Percentiles rank a stretch among this genome's conserved stretches.
Evolutionary conservation across 2,329 filamentous ascomycete species (phyloP).

Genomic region (Clathrospora elynae): DNA sequence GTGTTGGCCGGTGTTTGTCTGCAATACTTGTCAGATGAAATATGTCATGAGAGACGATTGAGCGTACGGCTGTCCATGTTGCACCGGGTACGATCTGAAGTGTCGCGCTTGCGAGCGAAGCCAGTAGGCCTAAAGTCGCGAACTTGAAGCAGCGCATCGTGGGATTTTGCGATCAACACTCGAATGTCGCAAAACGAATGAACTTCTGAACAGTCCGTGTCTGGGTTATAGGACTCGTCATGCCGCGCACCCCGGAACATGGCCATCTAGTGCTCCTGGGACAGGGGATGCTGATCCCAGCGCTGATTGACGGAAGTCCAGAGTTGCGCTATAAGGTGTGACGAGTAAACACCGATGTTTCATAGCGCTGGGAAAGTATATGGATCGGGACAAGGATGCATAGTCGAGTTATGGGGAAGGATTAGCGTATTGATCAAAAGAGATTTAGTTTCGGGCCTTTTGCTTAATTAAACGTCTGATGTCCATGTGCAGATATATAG

Average conservation of each 20-base stretch:
- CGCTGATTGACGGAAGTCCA: constrained; percentile 17
- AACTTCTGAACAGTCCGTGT: neutral
- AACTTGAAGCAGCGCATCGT: constrained; percentile 29
- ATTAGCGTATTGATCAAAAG: constrained; percentile 11
- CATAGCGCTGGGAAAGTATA: constrained; percentile 9
- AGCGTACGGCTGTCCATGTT: constrained; percentile 47
- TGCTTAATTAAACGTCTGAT: constrained; percentile 16
- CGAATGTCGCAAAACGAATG: neutral
- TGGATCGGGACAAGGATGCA: constrained; percentile 13
- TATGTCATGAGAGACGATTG: neutral
- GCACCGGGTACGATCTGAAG: constrained; percentile 48
- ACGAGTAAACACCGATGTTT: constrained; percentile 16
- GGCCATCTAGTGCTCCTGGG: too few species aligned
- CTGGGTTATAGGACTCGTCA: constrained; percentile 3
- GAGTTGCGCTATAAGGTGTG: constrained; percentile 6
- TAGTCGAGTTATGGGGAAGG: constrained; percentile 23
- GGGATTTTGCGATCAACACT: constrained; percentile 1
- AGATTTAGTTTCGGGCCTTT: constrained; percentile 11
- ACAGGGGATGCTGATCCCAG: neutral
- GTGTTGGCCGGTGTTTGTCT: constrained; percentile 57
- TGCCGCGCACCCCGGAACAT: too few species aligned
- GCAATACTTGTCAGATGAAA: constrained; percentile 8
- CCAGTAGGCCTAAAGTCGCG: constrained; percentile 20
- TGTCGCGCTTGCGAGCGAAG: constrained; percentile 33
- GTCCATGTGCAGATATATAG: constrained; percentile 10